Evolutionary conservation across 148 eudicot species (phyloP).

Genomic region (Selenicereus undatus): DNA sequence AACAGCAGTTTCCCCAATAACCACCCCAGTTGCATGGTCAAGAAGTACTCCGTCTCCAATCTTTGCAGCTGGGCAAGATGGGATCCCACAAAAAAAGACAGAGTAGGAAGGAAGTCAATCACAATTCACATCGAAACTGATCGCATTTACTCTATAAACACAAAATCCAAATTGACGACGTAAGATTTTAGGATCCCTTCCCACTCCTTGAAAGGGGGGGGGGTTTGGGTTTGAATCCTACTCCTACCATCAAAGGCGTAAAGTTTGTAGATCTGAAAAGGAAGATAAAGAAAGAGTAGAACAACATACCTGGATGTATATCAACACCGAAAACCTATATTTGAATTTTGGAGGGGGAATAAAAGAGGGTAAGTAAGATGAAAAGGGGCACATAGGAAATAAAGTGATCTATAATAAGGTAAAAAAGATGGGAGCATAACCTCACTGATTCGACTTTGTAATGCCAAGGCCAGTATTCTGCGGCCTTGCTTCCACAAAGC

Average conservation of each 20-base stretch:
- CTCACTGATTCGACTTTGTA: conserved; percentile 72
- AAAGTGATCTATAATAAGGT: not conserved
- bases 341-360: not conserved
- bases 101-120: not conserved
- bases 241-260: no score
- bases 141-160: not conserved
- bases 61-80: conserved; percentile 42
- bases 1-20: conserved; percentile 65
- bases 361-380: conserved; percentile 4
- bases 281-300: not conserved
- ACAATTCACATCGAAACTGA: not conserved
- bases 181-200: not conserved
- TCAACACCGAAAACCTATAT: conserved; percentile 57
- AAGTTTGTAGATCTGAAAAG: not conserved
- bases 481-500: conserved; percentile 58
- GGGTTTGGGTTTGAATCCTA: no score
- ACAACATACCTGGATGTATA: conserved; percentile 55
- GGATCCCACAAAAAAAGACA: not conserved
- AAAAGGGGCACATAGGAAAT: not conserved
- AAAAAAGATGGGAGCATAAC: conserved; percentile 18
- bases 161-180: not conserved
- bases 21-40: conserved; percentile 65
- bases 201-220: not conserved
- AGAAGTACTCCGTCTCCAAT: conserved; percentile 57
- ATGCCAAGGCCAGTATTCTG: conserved; percentile 50